Percentiles rank a stretch among this genome's conserved stretches.
Evolutionary conservation across 1,284 basidiomycete species (phyloP).

Genomic region (Marasmius fiardii): DNA sequence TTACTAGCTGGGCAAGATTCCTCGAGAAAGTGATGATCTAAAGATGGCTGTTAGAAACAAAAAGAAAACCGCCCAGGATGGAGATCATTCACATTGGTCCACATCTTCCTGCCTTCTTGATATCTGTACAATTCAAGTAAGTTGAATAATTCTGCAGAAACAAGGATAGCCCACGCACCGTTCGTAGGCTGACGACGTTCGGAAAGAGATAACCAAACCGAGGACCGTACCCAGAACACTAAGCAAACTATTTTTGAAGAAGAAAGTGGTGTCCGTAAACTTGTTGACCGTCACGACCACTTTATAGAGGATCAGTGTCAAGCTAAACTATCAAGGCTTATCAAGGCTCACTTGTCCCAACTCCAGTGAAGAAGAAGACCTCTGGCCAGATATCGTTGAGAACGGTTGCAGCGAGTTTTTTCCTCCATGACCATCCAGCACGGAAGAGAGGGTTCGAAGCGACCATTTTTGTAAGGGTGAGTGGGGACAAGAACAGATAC

Average conservation of each 20-base stretch:
- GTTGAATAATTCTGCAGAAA: background rate
- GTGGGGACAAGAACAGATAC: background rate
- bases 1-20: slow-evolving; percentile 51
- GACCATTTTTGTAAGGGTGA: slow-evolving; percentile 33
- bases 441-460: slow-evolving; percentile 42
- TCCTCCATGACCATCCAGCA: slow-evolving; percentile 37
- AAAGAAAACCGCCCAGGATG: background rate
- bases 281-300: slow-evolving; percentile 53
- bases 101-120: slow-evolving; percentile 60
- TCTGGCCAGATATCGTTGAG: slow-evolving; percentile 65
- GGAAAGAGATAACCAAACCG: slow-evolving; percentile 67
- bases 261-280: slow-evolving; percentile 38
- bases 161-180: slow-evolving; percentile 41
- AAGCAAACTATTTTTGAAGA: slow-evolving; percentile 44
- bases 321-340: background rate
- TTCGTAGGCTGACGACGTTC: slow-evolving; percentile 68
- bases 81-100: slow-evolving; percentile 52
- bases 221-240: slow-evolving; percentile 67
- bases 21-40: slow-evolving; percentile 31
- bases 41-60: background rate
- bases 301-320: slow-evolving; percentile 19
- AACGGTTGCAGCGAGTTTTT: slow-evolving; percentile 59
- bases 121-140: slow-evolving; percentile 33
- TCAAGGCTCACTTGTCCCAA: background rate
- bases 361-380: background rate